A percentile compares a stretch with the other conserved stretches of the same genome.
Conservation (phyloP, 1,284 basidiomycete genomes). For the Boletus holoroseus region DNA sequence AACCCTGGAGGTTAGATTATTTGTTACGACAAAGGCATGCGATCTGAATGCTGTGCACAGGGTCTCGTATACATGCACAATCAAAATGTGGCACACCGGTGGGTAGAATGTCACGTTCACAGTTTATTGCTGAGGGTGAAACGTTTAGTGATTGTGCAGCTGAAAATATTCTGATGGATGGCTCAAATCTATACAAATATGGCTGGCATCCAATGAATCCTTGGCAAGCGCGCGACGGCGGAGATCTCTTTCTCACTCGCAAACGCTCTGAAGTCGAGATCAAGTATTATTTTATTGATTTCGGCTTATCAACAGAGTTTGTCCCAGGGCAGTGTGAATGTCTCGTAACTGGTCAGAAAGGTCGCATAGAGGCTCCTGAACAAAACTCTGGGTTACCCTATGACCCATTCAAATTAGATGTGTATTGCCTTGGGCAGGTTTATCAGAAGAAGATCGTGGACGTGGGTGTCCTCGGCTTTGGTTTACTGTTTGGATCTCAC, state of each 20-base stretch:
- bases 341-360: background rate
- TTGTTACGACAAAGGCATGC: fast-evolving
- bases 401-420: background rate
- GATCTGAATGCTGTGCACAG: background rate
- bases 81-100: background rate
- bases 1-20: background rate
- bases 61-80: background rate
- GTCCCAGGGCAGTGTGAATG: background rate
- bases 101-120: background rate
- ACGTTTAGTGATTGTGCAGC: background rate
- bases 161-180: background rate
- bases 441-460: background rate
- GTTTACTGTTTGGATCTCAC: too few species aligned
- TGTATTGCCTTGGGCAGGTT: background rate
- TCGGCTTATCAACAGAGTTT: background rate
- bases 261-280: background rate
- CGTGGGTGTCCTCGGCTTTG: background rate
- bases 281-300: background rate
- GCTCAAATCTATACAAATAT: background rate
- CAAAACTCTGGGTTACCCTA: background rate
- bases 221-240: background rate
- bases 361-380: background rate
- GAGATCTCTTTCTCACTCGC: background rate
- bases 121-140: background rate
- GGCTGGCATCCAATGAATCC: background rate